Evolutionary conservation across 1,284 basidiomycete genomes (phyloP), one percentile per base, ranked within the genome.

Genomic region (Ustilago tritici): DNA sequence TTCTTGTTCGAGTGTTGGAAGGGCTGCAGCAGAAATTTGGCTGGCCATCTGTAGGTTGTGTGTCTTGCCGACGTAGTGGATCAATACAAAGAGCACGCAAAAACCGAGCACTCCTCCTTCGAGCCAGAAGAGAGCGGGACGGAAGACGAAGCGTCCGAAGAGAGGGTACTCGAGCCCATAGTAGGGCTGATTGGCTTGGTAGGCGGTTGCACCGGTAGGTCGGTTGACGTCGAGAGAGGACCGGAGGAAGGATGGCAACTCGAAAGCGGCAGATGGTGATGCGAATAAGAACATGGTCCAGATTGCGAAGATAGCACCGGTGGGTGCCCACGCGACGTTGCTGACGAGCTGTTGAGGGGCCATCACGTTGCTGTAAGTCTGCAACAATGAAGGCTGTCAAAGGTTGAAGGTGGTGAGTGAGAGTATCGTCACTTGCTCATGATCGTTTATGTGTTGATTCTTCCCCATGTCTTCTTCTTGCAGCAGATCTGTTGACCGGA

Each of bases 51-150:
- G 56, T 34, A 69, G 64, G 66, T 84, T 84, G 50, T 71, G 65
- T 10, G 70, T 52, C 57, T 78, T 80, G 52, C 81, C 81, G 9
- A 74, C 65, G 36, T 74, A 47, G 71, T 80, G 80, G 35, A 82
- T 56, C 46, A 82, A 56, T 4, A 84, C 47, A 54, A 80, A 84
- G 50, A 78, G 55, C 34, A 82, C 15, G 36, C 68, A 67, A 58
- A 78, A 58, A 28, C 50, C 72, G 12, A 84, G 63, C 23, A 78
- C 63, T 19, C 69, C 61, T 32, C 67, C 79, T 61, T 84, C 82
- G 47, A 76, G 35, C 59, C 70, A 65, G 68, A 82, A 82, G 47
- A 78, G 71, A 2, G 76, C 71, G 5, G 76, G 76, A 32, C 76
- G 64, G 61, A 78, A 78, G 54, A 78, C 72, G 50, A 78, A 75